phyloP scores from a whole-genome alignment of 2,329 filamentous ascomycete species.

The Penicillium vulpinum region DNA sequence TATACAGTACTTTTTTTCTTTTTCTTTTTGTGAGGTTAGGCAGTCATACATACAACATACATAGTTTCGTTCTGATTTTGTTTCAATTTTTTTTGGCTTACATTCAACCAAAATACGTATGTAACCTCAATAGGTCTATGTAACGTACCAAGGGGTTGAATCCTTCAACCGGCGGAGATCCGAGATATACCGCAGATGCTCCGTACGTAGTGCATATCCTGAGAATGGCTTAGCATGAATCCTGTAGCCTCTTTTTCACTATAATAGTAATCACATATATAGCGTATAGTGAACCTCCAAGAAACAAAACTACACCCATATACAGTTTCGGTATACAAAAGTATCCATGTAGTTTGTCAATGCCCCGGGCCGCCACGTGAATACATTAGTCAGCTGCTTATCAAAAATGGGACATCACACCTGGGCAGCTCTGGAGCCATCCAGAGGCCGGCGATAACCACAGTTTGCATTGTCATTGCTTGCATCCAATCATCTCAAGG shows the following conservation, averaged over 20 bases:
- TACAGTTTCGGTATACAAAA: not conserved
- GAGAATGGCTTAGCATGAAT: not conserved
- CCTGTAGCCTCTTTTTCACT: too few relatives aligned
- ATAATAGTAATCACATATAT: too few relatives aligned
- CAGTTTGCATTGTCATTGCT: not conserved
- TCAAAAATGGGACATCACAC: constrained; percentile 2
- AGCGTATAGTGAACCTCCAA: not conserved
- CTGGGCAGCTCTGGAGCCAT: constrained; percentile 12
- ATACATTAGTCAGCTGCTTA: constrained; percentile 6
- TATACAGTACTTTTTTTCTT: not conserved
- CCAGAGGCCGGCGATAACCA: constrained; percentile 24
- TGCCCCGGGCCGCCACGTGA: not conserved
- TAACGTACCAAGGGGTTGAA: not conserved
- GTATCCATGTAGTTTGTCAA: too few relatives aligned
- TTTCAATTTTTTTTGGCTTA: too few relatives aligned
- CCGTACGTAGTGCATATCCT: too few relatives aligned
- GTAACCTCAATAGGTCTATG: not conserved
- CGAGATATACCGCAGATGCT: not conserved
- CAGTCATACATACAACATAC: constrained; percentile 11
- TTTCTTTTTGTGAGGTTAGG: constrained; percentile 1
- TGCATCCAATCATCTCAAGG: constrained; percentile 18
- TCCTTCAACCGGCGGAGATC: not conserved
- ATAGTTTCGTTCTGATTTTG: too few relatives aligned
- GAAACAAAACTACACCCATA: not conserved
- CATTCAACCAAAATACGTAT: too few relatives aligned